phyloP scores from a whole-genome alignment of 805 yeast genomes.

The Candida andamanensis region DNA sequence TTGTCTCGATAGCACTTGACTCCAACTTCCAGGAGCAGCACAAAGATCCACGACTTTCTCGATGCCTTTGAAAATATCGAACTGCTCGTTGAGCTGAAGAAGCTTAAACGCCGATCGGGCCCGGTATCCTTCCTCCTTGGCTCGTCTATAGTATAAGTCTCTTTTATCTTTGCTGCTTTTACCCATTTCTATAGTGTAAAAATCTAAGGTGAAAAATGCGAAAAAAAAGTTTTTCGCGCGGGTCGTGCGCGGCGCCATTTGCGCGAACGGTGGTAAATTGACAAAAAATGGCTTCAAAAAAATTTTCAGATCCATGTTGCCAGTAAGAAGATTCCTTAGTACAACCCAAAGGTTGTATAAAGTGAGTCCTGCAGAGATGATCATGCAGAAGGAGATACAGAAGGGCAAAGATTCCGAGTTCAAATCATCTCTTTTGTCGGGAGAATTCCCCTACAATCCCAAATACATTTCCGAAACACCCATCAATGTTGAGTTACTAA shows the following conservation, averaged over 20 bases:
- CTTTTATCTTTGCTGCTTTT: slow-evolving; percentile 92
- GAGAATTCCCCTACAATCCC: slow-evolving; percentile 26
- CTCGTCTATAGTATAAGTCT: slow-evolving; percentile 85
- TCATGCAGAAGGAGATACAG: slow-evolving; percentile 22
- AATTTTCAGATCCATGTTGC: slow-evolving; percentile 5
- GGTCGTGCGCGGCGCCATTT: no score
- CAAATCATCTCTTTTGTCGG: slow-evolving; percentile 21
- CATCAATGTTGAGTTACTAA: slow-evolving; percentile 74
- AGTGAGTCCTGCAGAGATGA: slow-evolving; percentile 26
- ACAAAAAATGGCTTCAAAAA: not conserved
- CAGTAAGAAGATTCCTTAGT: slow-evolving; percentile 2
- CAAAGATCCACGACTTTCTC: slow-evolving; percentile 90
- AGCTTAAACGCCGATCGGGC: slow-evolving; percentile 96
- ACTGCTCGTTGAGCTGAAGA: slow-evolving; percentile 85
- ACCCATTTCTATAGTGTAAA: no score
- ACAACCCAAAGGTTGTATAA: slow-evolving; percentile 8
- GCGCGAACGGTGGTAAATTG: no score
- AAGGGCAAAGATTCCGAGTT: slow-evolving; percentile 19
- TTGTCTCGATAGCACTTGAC: slow-evolving; percentile 82
- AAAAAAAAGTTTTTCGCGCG: no score
- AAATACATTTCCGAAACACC: slow-evolving; percentile 43
- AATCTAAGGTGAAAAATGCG: no score
- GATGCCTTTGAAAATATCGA: slow-evolving; percentile 69
- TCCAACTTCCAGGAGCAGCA: slow-evolving; percentile 98
- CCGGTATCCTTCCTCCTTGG: slow-evolving; percentile 97